Conservation (phyloP, 1,284 basidiomycete species). For the Ganoderma boninense region DNA sequence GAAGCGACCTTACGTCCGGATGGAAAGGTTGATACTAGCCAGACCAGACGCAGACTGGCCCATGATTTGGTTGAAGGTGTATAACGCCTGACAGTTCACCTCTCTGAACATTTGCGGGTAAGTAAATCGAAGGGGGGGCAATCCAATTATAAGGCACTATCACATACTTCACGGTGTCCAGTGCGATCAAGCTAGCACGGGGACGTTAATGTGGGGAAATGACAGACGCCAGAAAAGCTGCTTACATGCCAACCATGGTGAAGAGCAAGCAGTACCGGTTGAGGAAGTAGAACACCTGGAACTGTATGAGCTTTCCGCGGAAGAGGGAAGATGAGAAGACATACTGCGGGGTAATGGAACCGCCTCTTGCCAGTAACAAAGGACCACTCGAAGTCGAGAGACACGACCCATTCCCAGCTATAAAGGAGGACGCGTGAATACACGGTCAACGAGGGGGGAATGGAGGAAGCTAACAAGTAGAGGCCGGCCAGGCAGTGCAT, state of each 20-base stretch:
- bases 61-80: conserved; percentile 75
- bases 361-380: conserved; percentile 66
- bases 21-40: conserved; percentile 81
- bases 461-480: conserved; percentile 58
- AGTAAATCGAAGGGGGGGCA: neutral
- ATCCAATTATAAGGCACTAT: neutral
- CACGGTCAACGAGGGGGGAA: conserved; percentile 7
- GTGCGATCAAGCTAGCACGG: conserved; percentile 60
- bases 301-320: neutral
- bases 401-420: conserved; percentile 59
- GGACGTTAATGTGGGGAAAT: neutral
- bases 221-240: neutral
- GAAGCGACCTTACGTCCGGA: conserved; percentile 65
- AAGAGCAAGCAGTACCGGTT: conserved; percentile 75
- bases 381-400: conserved; percentile 75
- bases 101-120: conserved; percentile 46
- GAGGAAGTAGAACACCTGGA: conserved; percentile 76
- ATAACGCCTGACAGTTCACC: conserved; percentile 72
- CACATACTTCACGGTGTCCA: conserved; percentile 61
- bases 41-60: conserved; percentile 79
- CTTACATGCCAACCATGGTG: conserved; percentile 73
- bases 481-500: conserved; percentile 74
- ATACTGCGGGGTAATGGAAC: conserved; percentile 55
- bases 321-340: neutral
- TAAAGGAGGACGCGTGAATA: conserved; percentile 14